A percentile compares a stretch with the other conserved stretches of the same genome.
These are phyloP conservation scores for Leccinellum rugosiceps DNA, from an alignment of 768 basidiomycete species.

Conservation along the genomic window DNA sequence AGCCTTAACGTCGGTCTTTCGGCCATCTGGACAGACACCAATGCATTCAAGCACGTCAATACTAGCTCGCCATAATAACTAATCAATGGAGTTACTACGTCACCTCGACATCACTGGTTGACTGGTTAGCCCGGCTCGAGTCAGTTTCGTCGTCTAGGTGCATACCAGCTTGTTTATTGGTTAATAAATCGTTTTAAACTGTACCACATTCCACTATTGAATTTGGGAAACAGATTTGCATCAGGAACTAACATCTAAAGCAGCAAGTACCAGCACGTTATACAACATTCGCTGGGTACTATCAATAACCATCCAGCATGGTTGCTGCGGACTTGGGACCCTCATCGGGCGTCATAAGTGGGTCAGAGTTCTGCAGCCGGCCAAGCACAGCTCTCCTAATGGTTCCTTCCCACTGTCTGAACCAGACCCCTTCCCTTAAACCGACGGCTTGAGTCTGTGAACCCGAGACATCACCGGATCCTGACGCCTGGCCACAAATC, in stretches of 20 bases:
- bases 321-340: constrained; percentile 9
- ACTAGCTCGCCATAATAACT: constrained; percentile 5
- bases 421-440: constrained; percentile 74
- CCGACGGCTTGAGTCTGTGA: constrained; percentile 47
- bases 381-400: constrained; percentile 58
- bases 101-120: not conserved
- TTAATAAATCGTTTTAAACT: constrained; percentile 11
- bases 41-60: constrained; percentile 17
- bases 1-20: constrained; percentile 21
- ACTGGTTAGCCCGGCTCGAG: not conserved
- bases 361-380: constrained; percentile 35
- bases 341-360: constrained; percentile 33
- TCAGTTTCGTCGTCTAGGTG: not conserved
- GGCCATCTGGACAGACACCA: constrained; percentile 30
- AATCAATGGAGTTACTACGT: not conserved
- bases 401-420: constrained; percentile 68
- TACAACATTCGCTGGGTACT: not conserved
- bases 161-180: constrained; percentile 18
- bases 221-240: constrained; percentile 6
- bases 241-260: not conserved
- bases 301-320: constrained; percentile 27
- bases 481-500: constrained; percentile 9
- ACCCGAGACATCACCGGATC: constrained; percentile 29
- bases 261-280: not conserved
- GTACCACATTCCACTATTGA: constrained; percentile 6